Evolutionary conservation across 202 grass and related monocot genomes (phyloP).

Genomic region (Cymbopogon flexuosus): DNA sequence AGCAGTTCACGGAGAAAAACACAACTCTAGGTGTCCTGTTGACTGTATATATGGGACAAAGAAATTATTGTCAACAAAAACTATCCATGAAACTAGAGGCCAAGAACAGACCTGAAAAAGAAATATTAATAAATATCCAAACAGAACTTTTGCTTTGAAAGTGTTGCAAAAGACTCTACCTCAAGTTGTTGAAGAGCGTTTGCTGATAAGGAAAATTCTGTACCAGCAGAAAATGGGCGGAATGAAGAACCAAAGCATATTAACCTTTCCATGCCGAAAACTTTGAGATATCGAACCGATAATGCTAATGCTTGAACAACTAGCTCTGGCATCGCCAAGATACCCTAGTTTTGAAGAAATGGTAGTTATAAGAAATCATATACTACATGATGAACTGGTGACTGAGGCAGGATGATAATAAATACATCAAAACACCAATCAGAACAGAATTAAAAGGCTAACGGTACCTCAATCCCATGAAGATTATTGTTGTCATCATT

Average conservation of each 20-base stretch:
- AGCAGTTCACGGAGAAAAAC: not conserved
- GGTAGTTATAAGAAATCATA: not conserved
- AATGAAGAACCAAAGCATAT: constrained; percentile 82
- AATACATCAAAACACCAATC: constrained; percentile 18
- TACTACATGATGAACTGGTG: constrained; percentile 6
- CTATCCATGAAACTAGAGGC: not conserved
- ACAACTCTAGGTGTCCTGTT: not conserved
- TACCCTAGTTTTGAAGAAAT: constrained; percentile 46
- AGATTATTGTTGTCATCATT: constrained; percentile 37
- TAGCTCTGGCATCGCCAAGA: constrained; percentile 77
- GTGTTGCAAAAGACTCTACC: constrained; percentile 38
- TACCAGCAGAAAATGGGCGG: constrained; percentile 48
- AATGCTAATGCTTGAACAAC: constrained; percentile 78
- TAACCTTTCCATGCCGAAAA: constrained; percentile 80
- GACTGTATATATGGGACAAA: constrained; percentile 12
- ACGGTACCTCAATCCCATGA: constrained; percentile 67
- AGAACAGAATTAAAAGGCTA: constrained; percentile 4
- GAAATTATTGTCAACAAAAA: not conserved
- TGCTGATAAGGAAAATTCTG: constrained; percentile 85
- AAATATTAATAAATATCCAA: not conserved
- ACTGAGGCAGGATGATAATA: not conserved
- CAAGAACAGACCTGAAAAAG: not conserved
- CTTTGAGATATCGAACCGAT: constrained; percentile 57
- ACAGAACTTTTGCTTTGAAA: not conserved
- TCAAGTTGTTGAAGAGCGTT: constrained; percentile 91